Base-by-base conservation (phyloP, 2,329 filamentous ascomycete genomes). In the Elsinoe perseae region DNA sequence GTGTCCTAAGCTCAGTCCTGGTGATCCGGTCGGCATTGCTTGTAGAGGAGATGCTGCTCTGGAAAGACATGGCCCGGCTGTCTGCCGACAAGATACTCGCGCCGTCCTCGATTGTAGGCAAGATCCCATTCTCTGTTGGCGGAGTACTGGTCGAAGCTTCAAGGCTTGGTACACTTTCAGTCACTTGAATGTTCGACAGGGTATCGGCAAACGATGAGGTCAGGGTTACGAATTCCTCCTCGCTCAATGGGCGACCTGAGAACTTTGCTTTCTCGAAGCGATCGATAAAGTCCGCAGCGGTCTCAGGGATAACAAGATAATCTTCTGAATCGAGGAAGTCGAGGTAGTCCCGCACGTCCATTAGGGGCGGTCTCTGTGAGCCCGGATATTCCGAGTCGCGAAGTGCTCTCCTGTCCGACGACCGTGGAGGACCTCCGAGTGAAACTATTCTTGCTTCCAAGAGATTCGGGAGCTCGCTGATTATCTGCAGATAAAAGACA, bases 361-460 rank as follows among this genome's bases (percentile, higher is more conserved):
- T 88, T 43, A 79, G 78, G 1, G 77, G 75, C 2, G 83, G 81
- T 54, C 90, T 77, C 65, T 87, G 86, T 18, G 30, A 52, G 6
- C 30, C 48, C 4, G 48, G 30, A 4, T 97, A 77, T 10, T 91
- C 70, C 3, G 80, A 80, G 5, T 91, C 81, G 1, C 87, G 82
- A 28, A 84, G 80, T 9, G 81, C 75, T 63, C 91, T 85, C 1
- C 87, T 79, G 20, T 77, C 56, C 59, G 61, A 62, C 69, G 56
- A 52, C 69, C 60, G 58, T 66, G 14, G 72, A 73, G 57, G 10
- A 60, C 2, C 70, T 69, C 16, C 89, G 34, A 95, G 79, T 0
- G 88, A 90, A n/a, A 96, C 82, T 1, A 90, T 92, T 69, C 92
- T 92, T 8, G 89, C 92, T 73, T 97, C 92, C 60, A 97, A 87